Base-by-base conservation (phyloP, 2,329 filamentous ascomycete species). In the Golovinomyces cichoracearum region DNA sequence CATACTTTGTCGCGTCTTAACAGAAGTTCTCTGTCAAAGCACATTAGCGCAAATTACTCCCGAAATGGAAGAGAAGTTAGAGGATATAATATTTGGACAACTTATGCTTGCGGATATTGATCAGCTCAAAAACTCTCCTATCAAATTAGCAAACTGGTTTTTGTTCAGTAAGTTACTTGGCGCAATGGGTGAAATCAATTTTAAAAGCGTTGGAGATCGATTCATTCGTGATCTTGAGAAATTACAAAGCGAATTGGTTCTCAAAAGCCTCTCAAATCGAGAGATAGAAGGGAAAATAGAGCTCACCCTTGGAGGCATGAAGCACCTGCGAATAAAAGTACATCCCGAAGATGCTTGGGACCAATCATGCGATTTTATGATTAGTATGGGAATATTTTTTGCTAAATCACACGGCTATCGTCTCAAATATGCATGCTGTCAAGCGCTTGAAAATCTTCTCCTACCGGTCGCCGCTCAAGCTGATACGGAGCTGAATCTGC, bases 51-150 rank as follows among this genome's bases (percentile, higher is more conserved):
- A 76, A 19, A 83, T 98, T 55, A 93, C 83, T 5, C 69, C 76
- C 1, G 88, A 94, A 56, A 93, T 94, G 76, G 86, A 92, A 51
- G 83, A 90, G 52, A 88, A 92, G 55, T 69, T 98, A 4, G 88
- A 95, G 61, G 83, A 79, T 53, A 93, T 98, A 51, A 93, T 98
- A 49, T 98, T 95, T 62, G 80, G 80, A n/a, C 90, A 95, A 62
- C 70, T 98, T 9, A 92, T 86, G 59, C 81, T 80, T 42, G 80
- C 85, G 6, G 86, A 95, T 52, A 77, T 82, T 0, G 84, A 93
- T 6, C 77, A 86, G 57, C 67, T 88, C 3, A 68, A 76, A 52
- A 69, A 78, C 7, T 93, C 85, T 0, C 78, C 83, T 0, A 68
- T 95, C 22, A 84, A 85, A 54, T 76, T 90, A 63, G 83, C 90